phyloP scores from a whole-genome alignment of 768 basidiomycete genomes.

The Tricholoma sp. region DNA sequence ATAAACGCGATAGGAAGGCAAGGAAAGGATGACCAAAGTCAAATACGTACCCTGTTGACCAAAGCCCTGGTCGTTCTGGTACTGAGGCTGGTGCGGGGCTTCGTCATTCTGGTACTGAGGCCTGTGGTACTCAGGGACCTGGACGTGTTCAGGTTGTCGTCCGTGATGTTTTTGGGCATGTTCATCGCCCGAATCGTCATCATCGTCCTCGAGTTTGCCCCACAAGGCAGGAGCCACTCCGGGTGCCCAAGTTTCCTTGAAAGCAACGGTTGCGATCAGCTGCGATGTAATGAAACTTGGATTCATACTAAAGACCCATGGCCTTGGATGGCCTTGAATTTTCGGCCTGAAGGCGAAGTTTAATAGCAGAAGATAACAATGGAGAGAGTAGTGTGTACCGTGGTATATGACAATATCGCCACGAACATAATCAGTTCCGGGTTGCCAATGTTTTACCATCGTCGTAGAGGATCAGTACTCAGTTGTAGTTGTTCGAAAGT shows the following conservation, averaged over 20 bases:
- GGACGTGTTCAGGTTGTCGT: conserved; percentile 24
- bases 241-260: conserved; percentile 66
- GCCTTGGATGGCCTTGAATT: conserved; percentile 68
- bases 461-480: not conserved
- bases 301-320: conserved; percentile 58
- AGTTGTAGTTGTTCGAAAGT: not conserved
- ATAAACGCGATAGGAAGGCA: conserved; percentile 10
- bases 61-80: conserved; percentile 16
- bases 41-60: conserved; percentile 10
- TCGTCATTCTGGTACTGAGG: not conserved
- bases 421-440: conserved; percentile 52
- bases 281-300: not conserved
- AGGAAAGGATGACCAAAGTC: conserved; percentile 4
- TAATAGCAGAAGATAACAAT: not conserved
- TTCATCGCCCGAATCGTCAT: conserved; percentile 16
- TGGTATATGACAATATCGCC: conserved; percentile 53
- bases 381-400: conserved; percentile 28
- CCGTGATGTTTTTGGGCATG: conserved; percentile 19
- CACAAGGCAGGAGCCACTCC: conserved; percentile 58
- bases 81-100: not conserved
- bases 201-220: conserved; percentile 40
- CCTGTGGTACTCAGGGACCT: not conserved
- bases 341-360: conserved; percentile 31
- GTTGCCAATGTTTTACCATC: conserved; percentile 54
- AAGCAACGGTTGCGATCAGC: not conserved